Base-by-base conservation (phyloP, 768 basidiomycete species). In the Leucosporidium scottii region DNA sequence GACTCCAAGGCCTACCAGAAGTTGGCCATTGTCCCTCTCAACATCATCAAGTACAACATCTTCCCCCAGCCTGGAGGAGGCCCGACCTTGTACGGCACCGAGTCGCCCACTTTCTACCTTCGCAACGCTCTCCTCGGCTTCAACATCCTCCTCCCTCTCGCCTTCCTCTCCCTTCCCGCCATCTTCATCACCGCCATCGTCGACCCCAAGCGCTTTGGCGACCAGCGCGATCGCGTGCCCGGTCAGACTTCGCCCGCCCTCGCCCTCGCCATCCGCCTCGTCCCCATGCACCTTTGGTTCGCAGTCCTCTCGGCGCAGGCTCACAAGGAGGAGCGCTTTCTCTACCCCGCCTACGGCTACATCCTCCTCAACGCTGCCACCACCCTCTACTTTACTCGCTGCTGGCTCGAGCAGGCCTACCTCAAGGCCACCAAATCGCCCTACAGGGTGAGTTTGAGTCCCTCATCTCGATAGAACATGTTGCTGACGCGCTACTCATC, bases 311-410 rank as follows among this genome's bases (percentile, higher is more conserved):
- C 85, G 6, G 73, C 82, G 4, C 94, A 98, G 79, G 81, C 88
- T 1, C 96, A 99, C 79, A 99, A 99, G 79, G 96, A 99, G 79
- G 96, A 99, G 77, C 83, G 96, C n/a, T 99, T 99, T 81, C 89
- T 97, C 86, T 98, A 87, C 78, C 94, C 96, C 1, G 87, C 85
- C 3, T 98, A 94, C 77, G 89, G 91, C 2, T 78, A 98, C 39
- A 79, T 98, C 57, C 91, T 91, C 76, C 91, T 98, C 80, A 97
- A 97, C 75, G 94, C 93, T 0, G 90, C 91, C 6, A 86, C 93
- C n/a, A 82, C 87, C 18, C 71, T 94, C 17, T 97, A 90, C 77
- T 82, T 99, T 53, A 73, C 89, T 20, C 84, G 92, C 66, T 93
- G 92, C 18, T 92, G 88, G 90, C 77, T 90, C 69, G 93, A 98